Evolutionary conservation across 352 stramenopile species (phyloP), one percentile per base, ranked within the genome.

Genomic region (Lagenidium giganteum): DNA sequence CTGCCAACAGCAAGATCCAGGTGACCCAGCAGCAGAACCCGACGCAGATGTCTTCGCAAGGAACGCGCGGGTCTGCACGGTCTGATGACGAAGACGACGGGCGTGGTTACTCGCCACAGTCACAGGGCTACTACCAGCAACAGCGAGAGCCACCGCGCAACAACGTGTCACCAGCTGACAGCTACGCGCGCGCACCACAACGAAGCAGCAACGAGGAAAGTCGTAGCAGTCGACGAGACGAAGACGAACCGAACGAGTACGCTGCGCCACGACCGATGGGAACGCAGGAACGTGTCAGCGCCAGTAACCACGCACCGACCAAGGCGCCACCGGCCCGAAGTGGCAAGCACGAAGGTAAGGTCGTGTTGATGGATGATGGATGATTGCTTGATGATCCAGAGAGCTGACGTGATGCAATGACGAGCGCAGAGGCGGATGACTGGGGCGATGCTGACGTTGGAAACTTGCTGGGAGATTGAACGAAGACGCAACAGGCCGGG

Each of bases 381-480:
- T 23, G n/a, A 46, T 20, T 54, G 30, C 3, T 17, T 47, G 23
- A 44, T 24, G 35, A 47, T 36, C 51, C 21, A 41, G 30, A 5
- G 38, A 30, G 35, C 54, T 45, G 32, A 42, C n/a, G 32, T 41
- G 23, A 24, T 27, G 26, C 47, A 47, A 9, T 47, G 37, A 18
- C 42, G 17, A 36, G 57, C 43, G 22, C 37, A 86, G 70, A 83
- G n/a, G 62, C 69, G 14, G 75, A 93, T 31, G 80, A 93, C 48
- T 93, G 76, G 72, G 77, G 75, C 20, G 75, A 90, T 30, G 80
- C 80, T 0, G 77, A 93, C 32, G 77, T 90, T 8, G 73, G 77
- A 22, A 83, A 88, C 32, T 54, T 92, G 34, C 55, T 88, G 42
- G 69, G 69, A 47, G 79, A 91, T 51, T 88, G 36, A 63, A 18